Conservation (phyloP, 768 basidiomycete genomes). For the Pleurotus pulmonarius region DNA sequence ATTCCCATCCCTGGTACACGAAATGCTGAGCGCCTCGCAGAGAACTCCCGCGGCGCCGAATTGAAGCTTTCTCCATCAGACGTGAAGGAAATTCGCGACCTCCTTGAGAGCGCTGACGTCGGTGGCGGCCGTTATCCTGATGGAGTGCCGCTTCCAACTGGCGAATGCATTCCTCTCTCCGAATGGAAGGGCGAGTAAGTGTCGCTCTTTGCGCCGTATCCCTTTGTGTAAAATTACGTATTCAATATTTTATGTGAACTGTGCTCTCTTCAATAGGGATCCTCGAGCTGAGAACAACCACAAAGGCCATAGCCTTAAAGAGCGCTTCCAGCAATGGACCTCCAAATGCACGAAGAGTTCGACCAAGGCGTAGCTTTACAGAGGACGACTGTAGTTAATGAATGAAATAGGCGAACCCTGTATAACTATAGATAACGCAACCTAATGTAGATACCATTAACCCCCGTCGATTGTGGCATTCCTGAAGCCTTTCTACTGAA, state of each 20-base stretch:
- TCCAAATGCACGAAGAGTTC: not conserved
- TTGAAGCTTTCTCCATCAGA: slow-evolving; percentile 15
- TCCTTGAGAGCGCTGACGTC: slow-evolving; percentile 18
- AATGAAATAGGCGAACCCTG: too few relatives aligned
- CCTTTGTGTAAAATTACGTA: not conserved
- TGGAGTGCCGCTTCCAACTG: slow-evolving; percentile 10
- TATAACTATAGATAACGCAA: too few relatives aligned
- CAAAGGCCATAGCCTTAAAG: not conserved
- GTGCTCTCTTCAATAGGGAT: not conserved
- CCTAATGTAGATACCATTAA: too few relatives aligned
- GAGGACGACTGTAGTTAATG: too few relatives aligned
- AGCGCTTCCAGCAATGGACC: not conserved
- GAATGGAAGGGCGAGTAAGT: slow-evolving; percentile 15
- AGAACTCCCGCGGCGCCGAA: slow-evolving; percentile 18
- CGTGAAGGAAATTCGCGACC: slow-evolving; percentile 17
- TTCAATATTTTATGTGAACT: not conserved
- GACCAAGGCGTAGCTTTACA: too few relatives aligned
- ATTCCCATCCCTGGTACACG: slow-evolving; percentile 24
- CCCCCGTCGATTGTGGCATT: too few relatives aligned
- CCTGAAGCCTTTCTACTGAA: too few relatives aligned
- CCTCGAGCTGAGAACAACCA: not conserved
- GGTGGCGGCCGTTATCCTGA: slow-evolving; percentile 17
- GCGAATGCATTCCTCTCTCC: slow-evolving; percentile 17
- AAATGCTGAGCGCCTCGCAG: slow-evolving; percentile 15
- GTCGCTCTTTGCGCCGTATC: not conserved